phyloP scores from a whole-genome alignment of 179 eudicot genomes.

The Camellia oleifera region DNA sequence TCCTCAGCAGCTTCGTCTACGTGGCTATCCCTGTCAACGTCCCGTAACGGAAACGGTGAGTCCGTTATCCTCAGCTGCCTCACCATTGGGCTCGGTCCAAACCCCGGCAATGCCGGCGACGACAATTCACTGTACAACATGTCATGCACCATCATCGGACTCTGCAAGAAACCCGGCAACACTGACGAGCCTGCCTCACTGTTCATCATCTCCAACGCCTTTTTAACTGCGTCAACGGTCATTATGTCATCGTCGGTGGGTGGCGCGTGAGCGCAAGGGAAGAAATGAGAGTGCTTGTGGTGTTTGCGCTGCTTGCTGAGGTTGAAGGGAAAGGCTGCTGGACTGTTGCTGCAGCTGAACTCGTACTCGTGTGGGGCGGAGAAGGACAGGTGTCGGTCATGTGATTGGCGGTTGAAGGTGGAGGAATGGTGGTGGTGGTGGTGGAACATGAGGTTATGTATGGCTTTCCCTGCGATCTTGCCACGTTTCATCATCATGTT shows the following conservation, averaged over 20 bases:
- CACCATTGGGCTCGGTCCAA: slow-evolving; percentile 45
- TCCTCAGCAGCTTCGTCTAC: slow-evolving; percentile 61
- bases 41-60: slow-evolving; percentile 46
- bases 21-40: slow-evolving; percentile 25
- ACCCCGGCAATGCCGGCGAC: slow-evolving; percentile 48
- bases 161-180: slow-evolving; percentile 42
- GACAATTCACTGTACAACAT: slow-evolving; percentile 33
- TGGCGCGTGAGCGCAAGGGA: slow-evolving; percentile 18
- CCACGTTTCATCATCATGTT: slow-evolving; percentile 34
- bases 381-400: background rate
- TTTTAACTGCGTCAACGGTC: slow-evolving; percentile 15
- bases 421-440: slow-evolving; percentile 18
- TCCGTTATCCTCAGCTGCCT: slow-evolving; percentile 63
- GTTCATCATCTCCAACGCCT: slow-evolving; percentile 35
- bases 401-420: background rate
- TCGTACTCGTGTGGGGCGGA: slow-evolving; percentile 29
- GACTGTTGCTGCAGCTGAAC: slow-evolving; percentile 42
- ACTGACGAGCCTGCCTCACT: slow-evolving; percentile 38
- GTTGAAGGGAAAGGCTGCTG: slow-evolving; percentile 25
- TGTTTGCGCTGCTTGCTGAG: slow-evolving; percentile 18
- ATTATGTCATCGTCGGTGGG: slow-evolving; percentile 12
- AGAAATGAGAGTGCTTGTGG: slow-evolving; percentile 4
- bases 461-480: slow-evolving; percentile 29
- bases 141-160: slow-evolving; percentile 33
- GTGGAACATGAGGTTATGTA: slow-evolving; percentile 34